These are phyloP conservation scores for Fusarium phyllophilum DNA, from an alignment of 2,329 filamentous ascomycete genomes.

Conservation along the genomic window DNA sequence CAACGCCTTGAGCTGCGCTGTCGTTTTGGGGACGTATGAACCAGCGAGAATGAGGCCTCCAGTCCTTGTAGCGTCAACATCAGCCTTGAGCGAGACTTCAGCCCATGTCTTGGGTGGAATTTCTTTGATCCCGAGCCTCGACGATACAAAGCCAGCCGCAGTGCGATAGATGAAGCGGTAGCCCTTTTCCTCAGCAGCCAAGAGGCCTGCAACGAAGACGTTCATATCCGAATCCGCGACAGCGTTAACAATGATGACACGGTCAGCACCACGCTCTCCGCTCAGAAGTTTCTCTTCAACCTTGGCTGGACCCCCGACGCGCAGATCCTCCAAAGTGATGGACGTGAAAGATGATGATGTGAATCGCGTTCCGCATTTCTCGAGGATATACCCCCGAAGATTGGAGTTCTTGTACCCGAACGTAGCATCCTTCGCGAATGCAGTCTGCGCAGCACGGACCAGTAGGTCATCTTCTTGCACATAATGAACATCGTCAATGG, in stretches of 20 bases:
- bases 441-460: rapidly evolving
- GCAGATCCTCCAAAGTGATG: background rate
- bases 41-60: background rate
- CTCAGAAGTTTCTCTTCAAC: background rate
- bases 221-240: constrained; percentile 65
- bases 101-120: constrained; percentile 59
- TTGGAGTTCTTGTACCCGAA: constrained; percentile 67
- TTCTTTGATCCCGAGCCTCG: constrained; percentile 60
- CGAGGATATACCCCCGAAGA: constrained; percentile 56
- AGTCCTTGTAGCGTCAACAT: background rate
- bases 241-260: constrained; percentile 60
- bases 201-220: constrained; percentile 61
- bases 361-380: constrained; percentile 60
- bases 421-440: constrained; percentile 64
- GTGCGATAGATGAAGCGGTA: constrained; percentile 52
- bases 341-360: constrained; percentile 47
- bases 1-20: background rate
- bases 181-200: constrained; percentile 47
- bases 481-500: background rate
- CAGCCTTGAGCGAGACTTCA: background rate
- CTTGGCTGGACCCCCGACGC: background rate
- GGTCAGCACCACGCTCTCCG: background rate
- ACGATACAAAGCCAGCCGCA: constrained; percentile 55
- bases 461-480: rapidly evolving
- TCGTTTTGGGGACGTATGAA: background rate